Evolutionary conservation across 768 basidiomycete species (phyloP).

Genomic region (Calvatia gigantea): DNA sequence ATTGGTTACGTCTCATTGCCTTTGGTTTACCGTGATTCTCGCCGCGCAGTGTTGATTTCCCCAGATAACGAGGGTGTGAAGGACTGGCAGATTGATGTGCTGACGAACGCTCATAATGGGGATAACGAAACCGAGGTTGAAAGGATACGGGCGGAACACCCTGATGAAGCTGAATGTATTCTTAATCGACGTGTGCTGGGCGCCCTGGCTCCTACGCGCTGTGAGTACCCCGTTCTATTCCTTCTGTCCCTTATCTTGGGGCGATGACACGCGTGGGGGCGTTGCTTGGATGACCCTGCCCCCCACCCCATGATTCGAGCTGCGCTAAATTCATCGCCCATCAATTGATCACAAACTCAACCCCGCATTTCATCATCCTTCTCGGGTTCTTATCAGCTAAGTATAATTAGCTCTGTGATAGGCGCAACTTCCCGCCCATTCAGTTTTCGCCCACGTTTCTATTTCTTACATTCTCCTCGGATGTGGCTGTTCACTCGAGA

Average conservation of each 20-base stretch:
- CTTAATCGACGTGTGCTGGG: conserved; percentile 68
- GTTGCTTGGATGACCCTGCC: conserved; percentile 10
- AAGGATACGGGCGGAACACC: conserved; percentile 61
- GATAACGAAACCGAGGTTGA: conserved; percentile 63
- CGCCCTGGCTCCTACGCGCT: conserved; percentile 73
- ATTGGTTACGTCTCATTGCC: conserved; percentile 7
- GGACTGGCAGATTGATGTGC: conserved; percentile 55
- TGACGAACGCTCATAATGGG: conserved; percentile 71
- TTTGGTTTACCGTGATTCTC: not conserved
- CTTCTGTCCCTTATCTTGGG: no score
- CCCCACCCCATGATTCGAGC: conserved; percentile 5
- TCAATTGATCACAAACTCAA: conserved; percentile 7
- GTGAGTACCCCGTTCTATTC: conserved; percentile 38
- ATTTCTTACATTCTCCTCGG: not conserved
- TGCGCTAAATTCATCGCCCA: conserved; percentile 2
- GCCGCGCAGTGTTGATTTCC: conserved; percentile 4
- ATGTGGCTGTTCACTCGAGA: conserved; percentile 8
- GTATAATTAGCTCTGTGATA: not conserved
- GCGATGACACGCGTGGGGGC: no score
- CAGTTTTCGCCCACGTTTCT: not conserved
- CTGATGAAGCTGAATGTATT: conserved; percentile 66
- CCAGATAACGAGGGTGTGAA: conserved; percentile 29
- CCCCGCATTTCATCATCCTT: conserved; percentile 12
- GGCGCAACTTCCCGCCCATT: not conserved
- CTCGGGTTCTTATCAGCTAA: not conserved